Base-by-base conservation (phyloP, 768 basidiomycete species). In the Rhizopogon sp. region DNA sequence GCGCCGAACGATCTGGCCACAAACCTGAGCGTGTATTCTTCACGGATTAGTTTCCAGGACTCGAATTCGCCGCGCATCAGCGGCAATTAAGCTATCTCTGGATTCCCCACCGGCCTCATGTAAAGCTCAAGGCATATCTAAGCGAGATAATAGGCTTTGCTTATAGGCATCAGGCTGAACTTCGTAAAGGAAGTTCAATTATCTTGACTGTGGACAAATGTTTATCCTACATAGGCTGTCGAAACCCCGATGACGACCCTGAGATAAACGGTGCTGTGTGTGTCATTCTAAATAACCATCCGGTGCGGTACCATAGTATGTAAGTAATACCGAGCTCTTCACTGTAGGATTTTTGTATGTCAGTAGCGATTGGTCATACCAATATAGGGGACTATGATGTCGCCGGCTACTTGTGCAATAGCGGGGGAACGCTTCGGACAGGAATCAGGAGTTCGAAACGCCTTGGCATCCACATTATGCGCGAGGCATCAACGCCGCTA, bases 81-180 rank as follows among this genome's bases (percentile, higher is more conserved):
- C 43, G 17, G 20, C 54, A 64, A 62, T 68, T 44, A 66, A 61
- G 17, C 67, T 63, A 41, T 58, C 58, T 68, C 43, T 57, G 58
- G 66, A 50, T 29, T n/a, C 53, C 11, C 43, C 33, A 20, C 39
- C 37, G 13, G 58, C 68, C 66, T 64, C 67, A 57, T 70, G 67
- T 66, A 63, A 63, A 55, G 52, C 61, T 60, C 62, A 53, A 68
- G 67, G 66, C 17, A 29, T 60, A 67, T 69, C 66, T 67, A 65
- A 33, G 54, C 66, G 66, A 65, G 61, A 65, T 60, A 52, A 33
- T 20, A 35, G 29, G 22, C 54, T 39, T 45, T 49, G 45, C 44
- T 54, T 58, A 33, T 20, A 41, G 37, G 29, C 35, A 40, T 54
- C 53, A 31, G 22, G 13, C 28, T 55, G 33, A 57, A 55, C 56